phyloP scores from a whole-genome alignment of 768 basidiomycete species.

The Tephrocybe sp. region DNA sequence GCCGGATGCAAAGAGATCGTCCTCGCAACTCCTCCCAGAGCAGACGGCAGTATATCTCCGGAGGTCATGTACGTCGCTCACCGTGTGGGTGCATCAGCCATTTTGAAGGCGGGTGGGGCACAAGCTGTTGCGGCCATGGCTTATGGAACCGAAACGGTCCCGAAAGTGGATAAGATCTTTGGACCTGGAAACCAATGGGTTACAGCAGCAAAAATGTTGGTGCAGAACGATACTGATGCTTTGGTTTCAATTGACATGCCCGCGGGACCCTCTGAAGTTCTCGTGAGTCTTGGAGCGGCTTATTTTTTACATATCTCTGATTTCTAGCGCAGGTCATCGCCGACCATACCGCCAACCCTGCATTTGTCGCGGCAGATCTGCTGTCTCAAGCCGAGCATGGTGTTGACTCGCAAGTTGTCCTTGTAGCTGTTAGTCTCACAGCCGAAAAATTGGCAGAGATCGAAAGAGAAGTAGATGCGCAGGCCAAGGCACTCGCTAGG shows the following conservation, averaged over 20 bases:
- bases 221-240: slow-evolving; percentile 97
- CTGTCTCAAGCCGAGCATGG: slow-evolving; percentile 99
- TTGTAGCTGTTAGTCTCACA: slow-evolving; percentile 76
- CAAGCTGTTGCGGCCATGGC: slow-evolving; percentile 96
- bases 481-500: slow-evolving; percentile 83
- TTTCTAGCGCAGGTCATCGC: slow-evolving; percentile 74
- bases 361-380: slow-evolving; percentile 94
- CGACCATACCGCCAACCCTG: slow-evolving; percentile 80
- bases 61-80: slow-evolving; percentile 97
- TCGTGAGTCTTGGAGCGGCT: slow-evolving; percentile 52
- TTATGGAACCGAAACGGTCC: slow-evolving; percentile 91
- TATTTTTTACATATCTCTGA: neutral
- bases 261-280: slow-evolving; percentile 95
- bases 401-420: slow-evolving; percentile 95
- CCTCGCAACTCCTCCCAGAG: slow-evolving; percentile 91
- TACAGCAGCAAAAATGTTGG: slow-evolving; percentile 98
- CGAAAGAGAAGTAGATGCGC: slow-evolving; percentile 80
- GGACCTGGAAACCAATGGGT: slow-evolving; percentile 99
- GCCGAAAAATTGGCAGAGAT: slow-evolving; percentile 63
- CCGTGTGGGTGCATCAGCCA: slow-evolving; percentile 84
- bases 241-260: slow-evolving; percentile 98
- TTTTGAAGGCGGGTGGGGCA: slow-evolving; percentile 93
- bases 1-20: slow-evolving; percentile 92
- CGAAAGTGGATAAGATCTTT: slow-evolving; percentile 99
- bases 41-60: slow-evolving; percentile 90